Evolutionary conservation across 441 rosid species (phyloP).

Genomic region (Kokia cookei): DNA sequence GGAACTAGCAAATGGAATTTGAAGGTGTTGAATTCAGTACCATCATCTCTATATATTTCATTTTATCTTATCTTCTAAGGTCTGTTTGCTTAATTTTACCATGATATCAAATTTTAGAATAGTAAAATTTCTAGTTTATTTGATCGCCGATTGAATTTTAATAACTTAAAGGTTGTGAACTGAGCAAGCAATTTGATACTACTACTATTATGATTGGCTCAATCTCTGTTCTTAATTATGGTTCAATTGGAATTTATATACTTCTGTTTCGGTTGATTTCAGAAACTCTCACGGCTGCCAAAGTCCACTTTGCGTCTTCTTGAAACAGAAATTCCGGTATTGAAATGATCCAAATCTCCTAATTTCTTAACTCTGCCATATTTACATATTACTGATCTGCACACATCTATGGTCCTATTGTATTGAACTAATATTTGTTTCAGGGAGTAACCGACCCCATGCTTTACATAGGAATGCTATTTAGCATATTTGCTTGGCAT

Average conservation of each 20-base stretch:
- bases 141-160: not conserved
- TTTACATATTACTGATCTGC: not conserved
- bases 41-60: constrained; percentile 10
- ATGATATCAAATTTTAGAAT: not conserved
- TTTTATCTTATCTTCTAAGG: not conserved
- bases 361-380: not conserved
- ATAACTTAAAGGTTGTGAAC: not conserved
- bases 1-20: constrained; percentile 99
- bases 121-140: not conserved
- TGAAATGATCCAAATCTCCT: not conserved
- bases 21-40: constrained; percentile 59
- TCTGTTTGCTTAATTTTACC: not conserved
- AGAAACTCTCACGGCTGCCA: constrained; percentile 79
- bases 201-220: not conserved
- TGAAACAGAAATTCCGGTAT: constrained; percentile 83
- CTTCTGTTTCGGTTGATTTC: constrained; percentile 18
- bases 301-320: constrained; percentile 90
- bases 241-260: not conserved
- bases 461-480: constrained; percentile 99
- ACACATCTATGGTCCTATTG: not conserved
- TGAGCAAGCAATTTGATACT: not conserved
- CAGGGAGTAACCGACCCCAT: constrained; percentile 99
- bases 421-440: constrained; percentile 25
- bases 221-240: not conserved
- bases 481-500: constrained; percentile 99